Conservation (phyloP, 2,329 filamentous ascomycete species). For the Colletotrichum aenigma region DNA sequence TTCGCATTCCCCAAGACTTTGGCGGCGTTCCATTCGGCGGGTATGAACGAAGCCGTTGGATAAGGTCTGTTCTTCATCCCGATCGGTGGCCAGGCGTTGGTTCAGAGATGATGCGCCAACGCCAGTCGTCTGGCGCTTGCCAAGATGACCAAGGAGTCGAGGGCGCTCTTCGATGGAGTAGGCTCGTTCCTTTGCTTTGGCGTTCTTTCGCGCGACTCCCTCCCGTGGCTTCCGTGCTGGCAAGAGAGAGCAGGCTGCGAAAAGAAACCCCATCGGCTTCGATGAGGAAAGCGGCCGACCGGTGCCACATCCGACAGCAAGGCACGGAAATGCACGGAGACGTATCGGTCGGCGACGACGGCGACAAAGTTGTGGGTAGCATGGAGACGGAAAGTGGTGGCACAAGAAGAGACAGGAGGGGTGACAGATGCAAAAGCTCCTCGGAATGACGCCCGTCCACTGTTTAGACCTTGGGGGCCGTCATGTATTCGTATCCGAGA, state of each 20-base stretch:
- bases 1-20: background rate
- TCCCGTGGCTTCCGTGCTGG: background rate
- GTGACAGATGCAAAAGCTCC: background rate
- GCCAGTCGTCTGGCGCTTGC: background rate
- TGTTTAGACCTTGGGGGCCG: background rate
- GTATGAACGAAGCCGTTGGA: background rate
- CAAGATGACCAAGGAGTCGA: background rate
- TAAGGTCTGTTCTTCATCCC: background rate
- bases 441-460: background rate
- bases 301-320: background rate
- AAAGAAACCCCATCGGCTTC: background rate
- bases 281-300: background rate
- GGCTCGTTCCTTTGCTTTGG: background rate
- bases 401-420: background rate
- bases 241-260: background rate
- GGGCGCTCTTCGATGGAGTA: background rate
- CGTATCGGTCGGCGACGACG: background rate
- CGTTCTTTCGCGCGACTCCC: background rate
- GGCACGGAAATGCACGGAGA: background rate
- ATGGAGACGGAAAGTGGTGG: background rate
- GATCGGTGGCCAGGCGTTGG: slow-evolving; percentile 7
- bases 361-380: background rate
- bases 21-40: slow-evolving; percentile 2
- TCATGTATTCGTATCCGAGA: background rate
- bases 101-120: background rate